phyloP scores from a whole-genome alignment of 495 filamentous ascomycete species.

The Aspergillus sclerotiicarbonarius region DNA sequence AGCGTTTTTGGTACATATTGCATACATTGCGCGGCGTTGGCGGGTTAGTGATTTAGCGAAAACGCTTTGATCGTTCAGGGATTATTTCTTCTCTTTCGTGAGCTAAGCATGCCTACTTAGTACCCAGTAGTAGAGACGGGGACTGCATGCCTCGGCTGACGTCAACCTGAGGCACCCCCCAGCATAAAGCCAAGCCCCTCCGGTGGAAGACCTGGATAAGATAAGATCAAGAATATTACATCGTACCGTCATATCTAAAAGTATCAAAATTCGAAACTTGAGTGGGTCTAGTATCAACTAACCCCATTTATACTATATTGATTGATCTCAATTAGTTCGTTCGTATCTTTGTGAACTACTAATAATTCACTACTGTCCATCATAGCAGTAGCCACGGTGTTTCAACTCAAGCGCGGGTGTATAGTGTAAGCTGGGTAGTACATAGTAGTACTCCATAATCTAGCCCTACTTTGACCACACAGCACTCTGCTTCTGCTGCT shows the following conservation, averaged over 20 bases:
- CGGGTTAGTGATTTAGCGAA: not conserved
- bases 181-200: too few relatives aligned
- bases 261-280: not conserved
- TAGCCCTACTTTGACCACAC: not conserved
- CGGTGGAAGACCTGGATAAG: too few relatives aligned
- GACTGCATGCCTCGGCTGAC: conserved; percentile 7
- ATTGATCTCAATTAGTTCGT: not conserved
- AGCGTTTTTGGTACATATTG: not conserved
- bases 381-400: conserved; percentile 35
- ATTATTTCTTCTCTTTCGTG: too few relatives aligned
- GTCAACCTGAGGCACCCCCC: conserved; percentile 13
- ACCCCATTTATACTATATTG: not conserved
- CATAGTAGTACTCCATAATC: too few relatives aligned
- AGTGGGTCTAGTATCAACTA: not conserved
- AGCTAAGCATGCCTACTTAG: too few relatives aligned
- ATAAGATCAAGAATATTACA: too few relatives aligned
- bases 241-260: not conserved
- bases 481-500: too few relatives aligned
- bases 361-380: not conserved
- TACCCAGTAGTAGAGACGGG: too few relatives aligned
- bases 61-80: too few relatives aligned
- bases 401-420: conserved; percentile 43
- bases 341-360: not conserved
- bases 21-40: conserved; percentile 8
- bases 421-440: too few relatives aligned